phyloP scores from a whole-genome alignment of 768 basidiomycete species.

The Candolleomyces aberdarensis region DNA sequence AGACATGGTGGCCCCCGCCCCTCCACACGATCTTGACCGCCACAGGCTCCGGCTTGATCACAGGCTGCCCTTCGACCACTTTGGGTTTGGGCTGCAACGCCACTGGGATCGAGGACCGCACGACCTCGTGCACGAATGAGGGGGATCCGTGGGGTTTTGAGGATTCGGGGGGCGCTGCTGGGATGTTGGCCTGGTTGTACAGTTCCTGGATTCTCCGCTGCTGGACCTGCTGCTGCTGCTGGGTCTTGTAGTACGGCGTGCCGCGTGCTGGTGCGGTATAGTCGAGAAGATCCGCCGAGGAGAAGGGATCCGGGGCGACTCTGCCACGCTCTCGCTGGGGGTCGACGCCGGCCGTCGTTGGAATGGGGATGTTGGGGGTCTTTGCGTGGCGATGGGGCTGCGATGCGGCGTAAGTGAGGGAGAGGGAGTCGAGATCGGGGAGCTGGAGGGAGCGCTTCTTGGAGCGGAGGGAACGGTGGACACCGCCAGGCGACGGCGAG shows the following conservation, averaged over 20 bases:
- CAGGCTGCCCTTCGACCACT: constrained; percentile 10
- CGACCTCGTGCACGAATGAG: constrained; percentile 53
- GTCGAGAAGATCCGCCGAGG: constrained; percentile 24
- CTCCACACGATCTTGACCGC: constrained; percentile 61
- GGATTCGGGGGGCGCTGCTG: constrained; percentile 14
- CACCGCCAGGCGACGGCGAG: constrained; percentile 37
- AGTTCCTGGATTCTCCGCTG: constrained; percentile 43
- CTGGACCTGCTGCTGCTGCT: constrained; percentile 27
- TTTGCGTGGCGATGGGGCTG: constrained; percentile 21
- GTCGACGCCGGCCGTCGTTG: constrained; percentile 22
- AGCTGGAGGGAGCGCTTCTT: constrained; percentile 77
- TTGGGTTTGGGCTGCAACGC: constrained; percentile 30
- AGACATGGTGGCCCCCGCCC: constrained; percentile 59
- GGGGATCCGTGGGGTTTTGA: constrained; percentile 14
- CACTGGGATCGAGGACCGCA: constrained; percentile 61
- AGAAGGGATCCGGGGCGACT: constrained; percentile 26
- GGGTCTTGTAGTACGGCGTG: constrained; percentile 9
- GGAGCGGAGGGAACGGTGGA: constrained; percentile 59
- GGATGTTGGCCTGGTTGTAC: constrained; percentile 29
- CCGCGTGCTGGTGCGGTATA: constrained; percentile 19
- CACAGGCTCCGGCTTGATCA: constrained; percentile 27
- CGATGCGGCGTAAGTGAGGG: constrained; percentile 19
- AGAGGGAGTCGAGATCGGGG: constrained; percentile 57
- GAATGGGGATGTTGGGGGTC: constrained; percentile 40
- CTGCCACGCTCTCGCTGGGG: constrained; percentile 18